Evolutionary conservation across 83 land plant species (phyloP), one percentile per base, ranked within the genome.

Genomic region (Isoetes engelmannii): DNA sequence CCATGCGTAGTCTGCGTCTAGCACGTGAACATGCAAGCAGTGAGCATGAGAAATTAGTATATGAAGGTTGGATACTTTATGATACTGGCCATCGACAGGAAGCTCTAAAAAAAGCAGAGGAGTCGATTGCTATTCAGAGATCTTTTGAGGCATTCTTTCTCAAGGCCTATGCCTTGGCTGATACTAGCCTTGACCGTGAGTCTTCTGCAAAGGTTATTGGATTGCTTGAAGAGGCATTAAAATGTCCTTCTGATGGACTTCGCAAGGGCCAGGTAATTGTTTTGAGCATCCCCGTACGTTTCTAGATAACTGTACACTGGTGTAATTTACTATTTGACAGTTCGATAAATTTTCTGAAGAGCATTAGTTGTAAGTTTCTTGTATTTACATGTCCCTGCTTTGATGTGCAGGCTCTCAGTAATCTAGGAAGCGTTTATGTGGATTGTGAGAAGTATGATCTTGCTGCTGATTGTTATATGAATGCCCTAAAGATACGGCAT

Each of bases 41-140:
- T 55, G 79, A 86, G n/a, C 82, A 83, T 72, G 97, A 92, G 65
- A 78, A 84, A 47, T 81, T 92, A 45, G 92, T 92, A 18, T 89
- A 92, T 67, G 97, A 92, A 73, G 97, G 97, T 17, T 92, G 97
- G 97, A 89, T 92, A 53, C 68, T 89, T 49, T 92, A 92, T 80
- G 97, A 92, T 67, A 89, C 91, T 63, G 97, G 95, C 19, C 83
- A 92, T 74, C 82, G 95, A 45, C 85, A 89, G 61, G 95, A 92
- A 75, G 97, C 97, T 58, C 61, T 92, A 19, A 72, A 83, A 18
- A 92, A 87, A 70, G 95, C 97, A 45, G 92, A 92, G 60, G 86
- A 89, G 57, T 92, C 97, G 8, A 92, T 92, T 48, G 37, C 71
- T 15, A 72, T 89, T 44, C 87, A 89, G 53, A 83, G 95, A 60